Base-by-base conservation (phyloP, 2,329 filamentous ascomycete genomes). In the Talaromyces sp. region DNA sequence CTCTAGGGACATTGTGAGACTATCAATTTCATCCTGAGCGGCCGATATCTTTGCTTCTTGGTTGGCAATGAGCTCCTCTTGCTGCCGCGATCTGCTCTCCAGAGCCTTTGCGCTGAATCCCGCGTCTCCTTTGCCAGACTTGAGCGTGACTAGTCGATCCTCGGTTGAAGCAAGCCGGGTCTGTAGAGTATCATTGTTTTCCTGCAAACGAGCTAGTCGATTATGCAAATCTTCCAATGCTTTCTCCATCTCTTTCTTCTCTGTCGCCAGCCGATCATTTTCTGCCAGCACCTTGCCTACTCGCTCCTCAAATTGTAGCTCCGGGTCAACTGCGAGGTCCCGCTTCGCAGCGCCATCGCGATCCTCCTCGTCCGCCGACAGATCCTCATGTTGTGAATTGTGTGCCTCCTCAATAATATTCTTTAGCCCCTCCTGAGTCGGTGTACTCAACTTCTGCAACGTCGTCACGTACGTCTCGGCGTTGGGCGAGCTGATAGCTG, bases 51-150 rank as follows among this genome's bases (percentile, higher is more conserved):
- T 85, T 22, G 84, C 83, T 74, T 93, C 90, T 69, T 92, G 86
- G 27, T 82, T 85, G 45, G 87, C 87, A 72, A 93, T 93, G 59
- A 92, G 81, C 65, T 89, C 84, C 74, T 91, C 88, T 71, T 90
- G 87, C 70, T 92, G 78, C 39, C 77, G 75, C 5, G 78, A 88
- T 81, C 69, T 90, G 78, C 66, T 82, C 76, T 76, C 77, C 41
- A 80, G 66, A 1, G 75, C 76, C 68, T 76, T 79, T 60, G 73
- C 75, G 67, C 76, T 78, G 79, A 83, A 73, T 79, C 85, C 75
- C 80, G 75, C 65, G 52, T 80, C 79, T 10, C 77, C 79, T 62
- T 81, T 79, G 16, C 79, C 80, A n/a, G 80, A 80, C 63, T 80
- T 78, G 81, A 75, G 81, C 77, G 73, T 86, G 79, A 79, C 86